Conservation (phyloP, 331 rosid species). For the Pyracantha coccinea region DNA sequence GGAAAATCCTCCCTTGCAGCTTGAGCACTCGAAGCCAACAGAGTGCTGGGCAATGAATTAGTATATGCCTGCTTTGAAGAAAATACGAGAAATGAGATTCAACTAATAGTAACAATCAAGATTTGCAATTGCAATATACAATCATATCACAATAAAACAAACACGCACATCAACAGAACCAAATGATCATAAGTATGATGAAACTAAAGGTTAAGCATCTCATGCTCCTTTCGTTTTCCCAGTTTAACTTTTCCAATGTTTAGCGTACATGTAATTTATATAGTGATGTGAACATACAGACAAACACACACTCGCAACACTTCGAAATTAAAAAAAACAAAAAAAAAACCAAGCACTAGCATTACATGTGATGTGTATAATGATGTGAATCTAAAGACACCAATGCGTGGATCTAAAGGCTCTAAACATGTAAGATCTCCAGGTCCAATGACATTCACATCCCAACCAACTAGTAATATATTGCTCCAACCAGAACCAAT, state of each 20-base stretch:
- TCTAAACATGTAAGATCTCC: background rate
- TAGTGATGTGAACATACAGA: background rate
- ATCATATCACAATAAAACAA: background rate
- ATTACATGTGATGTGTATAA: background rate
- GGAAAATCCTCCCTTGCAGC: slow-evolving; percentile 79
- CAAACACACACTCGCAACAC: background rate
- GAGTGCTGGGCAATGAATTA: slow-evolving; percentile 74
- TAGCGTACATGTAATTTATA: background rate
- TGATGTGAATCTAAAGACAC: background rate
- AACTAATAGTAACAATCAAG: background rate
- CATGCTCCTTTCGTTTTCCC: background rate
- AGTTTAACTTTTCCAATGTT: background rate
- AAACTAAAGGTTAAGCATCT: background rate
- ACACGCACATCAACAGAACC: background rate
- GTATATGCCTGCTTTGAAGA: slow-evolving; percentile 62
- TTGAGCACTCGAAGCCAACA: slow-evolving; percentile 75
- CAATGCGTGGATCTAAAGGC: background rate
- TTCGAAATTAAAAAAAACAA: background rate
- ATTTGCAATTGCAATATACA: background rate
- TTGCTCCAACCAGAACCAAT: background rate
- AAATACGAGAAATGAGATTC: background rate
- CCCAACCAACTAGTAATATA: background rate
- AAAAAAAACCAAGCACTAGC: background rate
- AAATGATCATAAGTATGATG: background rate
- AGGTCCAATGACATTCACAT: background rate